Evolutionary conservation across 1,284 basidiomycete species (phyloP).

Genomic region (Singerocomus rubriflavus): DNA sequence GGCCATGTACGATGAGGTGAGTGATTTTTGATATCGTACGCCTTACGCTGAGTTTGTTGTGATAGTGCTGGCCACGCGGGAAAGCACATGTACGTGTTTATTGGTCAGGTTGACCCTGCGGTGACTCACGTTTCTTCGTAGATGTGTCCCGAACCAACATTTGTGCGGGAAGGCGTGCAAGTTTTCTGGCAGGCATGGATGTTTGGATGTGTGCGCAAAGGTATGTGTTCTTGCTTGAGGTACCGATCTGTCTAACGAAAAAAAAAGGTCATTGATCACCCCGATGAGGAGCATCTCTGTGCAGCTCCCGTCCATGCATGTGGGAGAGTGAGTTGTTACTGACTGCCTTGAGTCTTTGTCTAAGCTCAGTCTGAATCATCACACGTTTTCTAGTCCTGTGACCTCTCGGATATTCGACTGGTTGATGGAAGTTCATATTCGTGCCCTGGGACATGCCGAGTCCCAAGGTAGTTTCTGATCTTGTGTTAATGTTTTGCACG

Average conservation of each 20-base stretch:
- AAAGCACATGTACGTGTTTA: conserved; percentile 44
- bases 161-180: conserved; percentile 49
- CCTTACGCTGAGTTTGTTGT: background rate
- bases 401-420: conserved; percentile 34
- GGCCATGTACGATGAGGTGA: conserved; percentile 45
- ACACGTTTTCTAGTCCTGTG: conserved; percentile 41
- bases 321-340: conserved; percentile 39
- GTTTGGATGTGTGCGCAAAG: conserved; percentile 48
- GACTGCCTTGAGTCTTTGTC: background rate
- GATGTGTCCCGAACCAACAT: conserved; percentile 48
- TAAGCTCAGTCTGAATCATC: background rate
- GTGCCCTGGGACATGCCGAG: conserved; percentile 43
- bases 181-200: conserved; percentile 44
- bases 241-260: background rate
- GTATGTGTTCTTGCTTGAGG: conserved; percentile 25
- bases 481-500: background rate
- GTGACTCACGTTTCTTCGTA: conserved; percentile 17
- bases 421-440: conserved; percentile 35
- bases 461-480: conserved; percentile 37
- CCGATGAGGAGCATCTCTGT: conserved; percentile 50
- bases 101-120: background rate
- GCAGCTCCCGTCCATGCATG: conserved; percentile 53
- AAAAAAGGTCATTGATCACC: conserved; percentile 42
- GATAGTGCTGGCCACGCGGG: conserved; percentile 55
- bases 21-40: conserved; percentile 13